Evolutionary conservation across 257 asterid species (phyloP), one percentile per base, ranked within the genome.

Genomic region (Ilex asprella): DNA sequence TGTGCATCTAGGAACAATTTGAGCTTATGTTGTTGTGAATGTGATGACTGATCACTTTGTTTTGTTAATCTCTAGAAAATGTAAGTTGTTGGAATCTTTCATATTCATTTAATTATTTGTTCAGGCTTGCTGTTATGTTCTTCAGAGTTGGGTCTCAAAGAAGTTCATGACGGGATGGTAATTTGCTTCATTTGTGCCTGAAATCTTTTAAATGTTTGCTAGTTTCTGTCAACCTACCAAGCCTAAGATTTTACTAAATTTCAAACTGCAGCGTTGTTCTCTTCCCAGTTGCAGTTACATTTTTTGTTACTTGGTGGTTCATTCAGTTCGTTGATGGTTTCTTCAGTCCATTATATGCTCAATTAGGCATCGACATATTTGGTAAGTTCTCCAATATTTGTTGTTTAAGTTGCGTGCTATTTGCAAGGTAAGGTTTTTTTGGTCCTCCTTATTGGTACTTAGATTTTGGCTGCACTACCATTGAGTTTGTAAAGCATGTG

Each of bases 151-250:
- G 95, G 87, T 86, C 61, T 85, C 98, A 1, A 91, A 79, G 74
- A 91, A 91, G 88, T 91, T 91, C 76, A 91, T 91, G 98, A 91
- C 98, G 43, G 98, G 98, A 88, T 88, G 96, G 98, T 91, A 80
- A 56, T 12, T 21, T 58, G 27, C 30, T 65, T 62, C 70, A 57
- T 77, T 31, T 66, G 43, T 67, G 39, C 60, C 64, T 16, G 39
- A 58, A 56, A 62, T 61, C 60, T 72, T 47, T 59, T 64, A 14
- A 66, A 35, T 21, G 41, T 51, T 7, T 31, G n/a, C 13, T 15
- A 6, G 57, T 63, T 62, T 46, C 54, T 21, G 58, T 1, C 3
- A 21, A 35, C 54, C 27, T 51, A 15, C 15, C 30, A 16, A 10
- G 43, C 49, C n/a, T 30, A 52, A 9, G 12, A 30, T 56, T 52